Base-by-base conservation (phyloP, 2,329 filamentous ascomycete species). In the Fusarium verticillioides region DNA sequence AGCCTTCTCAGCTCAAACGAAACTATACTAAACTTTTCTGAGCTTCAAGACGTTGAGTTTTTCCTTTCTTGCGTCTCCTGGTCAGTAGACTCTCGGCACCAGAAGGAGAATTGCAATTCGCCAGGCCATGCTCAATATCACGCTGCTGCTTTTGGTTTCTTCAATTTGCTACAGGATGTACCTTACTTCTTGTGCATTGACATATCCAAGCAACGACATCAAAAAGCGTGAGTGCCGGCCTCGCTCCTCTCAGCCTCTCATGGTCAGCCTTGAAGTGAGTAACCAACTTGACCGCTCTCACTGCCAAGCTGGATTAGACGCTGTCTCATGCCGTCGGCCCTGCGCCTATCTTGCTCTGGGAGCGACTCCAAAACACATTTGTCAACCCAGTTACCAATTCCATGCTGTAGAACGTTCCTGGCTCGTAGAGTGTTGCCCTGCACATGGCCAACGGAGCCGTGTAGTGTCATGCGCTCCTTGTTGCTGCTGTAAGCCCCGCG, bases 331-430 rank as follows among this genome's bases (percentile, higher is more conserved):
- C 77, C 87, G 79, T 89, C 87, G 2, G 92, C 92, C 73, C 86
- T 83, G 75, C 75, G 76, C 70, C 83, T 85, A 72, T 83, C 80
- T 52, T 75, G 81, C 71, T 83, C 85, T 11, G 76, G 80, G 66
- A 91, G 76, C 19, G 69, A 80, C 39, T 81, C 82, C 63, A 94
- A 89, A 77, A 91, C 86, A 69, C 89, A 88, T 30, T 83, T 76
- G 37, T 85, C 85, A 11, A 93, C 90, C 91, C 91, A 94, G 47
- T 83, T 84, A 8, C 91, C 91, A 28, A 94, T 86, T 8, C 91
- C 92, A 82, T 94, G 92, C 85, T 94, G 92, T 78, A 94, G 80
- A 72, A 94, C 92, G 81, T 94, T 94, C 72, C 91, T 86, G 58
- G 92, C 92, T 65, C 92, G 82, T 67, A 88, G 82, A 46, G 76